Evolutionary conservation across 441 rosid species (phyloP).

Genomic region (Bruguiera hainesii): DNA sequence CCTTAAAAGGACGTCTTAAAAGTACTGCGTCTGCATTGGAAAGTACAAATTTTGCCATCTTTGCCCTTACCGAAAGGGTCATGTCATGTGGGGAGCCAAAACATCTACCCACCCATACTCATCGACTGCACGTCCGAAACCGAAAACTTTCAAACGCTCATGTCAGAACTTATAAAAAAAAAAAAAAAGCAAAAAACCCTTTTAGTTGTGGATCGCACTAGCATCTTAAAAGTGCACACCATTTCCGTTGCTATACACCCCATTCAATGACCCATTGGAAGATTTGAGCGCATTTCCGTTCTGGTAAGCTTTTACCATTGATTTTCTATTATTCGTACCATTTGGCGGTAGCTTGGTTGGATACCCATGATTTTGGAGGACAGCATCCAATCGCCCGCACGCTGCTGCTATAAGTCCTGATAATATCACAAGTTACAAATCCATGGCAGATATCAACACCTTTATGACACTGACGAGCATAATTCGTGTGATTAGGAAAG

Average conservation of each 20-base stretch:
- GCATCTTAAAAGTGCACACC: slow-evolving; percentile 47
- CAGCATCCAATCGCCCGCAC: slow-evolving; percentile 61
- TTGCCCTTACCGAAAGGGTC: not conserved
- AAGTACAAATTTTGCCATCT: not conserved
- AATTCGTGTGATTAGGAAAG: too few species aligned
- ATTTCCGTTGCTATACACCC: slow-evolving; percentile 47
- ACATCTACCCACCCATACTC: slow-evolving; percentile 22
- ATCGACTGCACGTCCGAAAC: slow-evolving; percentile 32
- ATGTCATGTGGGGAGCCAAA: slow-evolving; percentile 9
- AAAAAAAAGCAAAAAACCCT: not conserved
- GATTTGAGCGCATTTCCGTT: slow-evolving; percentile 42
- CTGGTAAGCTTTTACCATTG: slow-evolving; percentile 36
- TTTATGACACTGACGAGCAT: too few species aligned
- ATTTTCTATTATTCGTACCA: slow-evolving; percentile 43
- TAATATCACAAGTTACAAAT: not conserved
- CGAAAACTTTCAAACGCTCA: slow-evolving; percentile 21
- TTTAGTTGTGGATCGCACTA: not conserved
- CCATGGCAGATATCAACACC: too few species aligned
- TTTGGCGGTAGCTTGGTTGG: slow-evolving; percentile 31
- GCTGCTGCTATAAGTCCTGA: slow-evolving; percentile 88
- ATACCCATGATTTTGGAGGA: slow-evolving; percentile 33
- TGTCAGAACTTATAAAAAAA: slow-evolving; percentile 6
- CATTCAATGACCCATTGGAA: slow-evolving; percentile 37
- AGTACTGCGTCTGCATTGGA: not conserved
- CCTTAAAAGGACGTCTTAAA: too few species aligned